phyloP scores from a whole-genome alignment of 2,329 filamentous ascomycete genomes.

The Aspergillus carbonarius region DNA sequence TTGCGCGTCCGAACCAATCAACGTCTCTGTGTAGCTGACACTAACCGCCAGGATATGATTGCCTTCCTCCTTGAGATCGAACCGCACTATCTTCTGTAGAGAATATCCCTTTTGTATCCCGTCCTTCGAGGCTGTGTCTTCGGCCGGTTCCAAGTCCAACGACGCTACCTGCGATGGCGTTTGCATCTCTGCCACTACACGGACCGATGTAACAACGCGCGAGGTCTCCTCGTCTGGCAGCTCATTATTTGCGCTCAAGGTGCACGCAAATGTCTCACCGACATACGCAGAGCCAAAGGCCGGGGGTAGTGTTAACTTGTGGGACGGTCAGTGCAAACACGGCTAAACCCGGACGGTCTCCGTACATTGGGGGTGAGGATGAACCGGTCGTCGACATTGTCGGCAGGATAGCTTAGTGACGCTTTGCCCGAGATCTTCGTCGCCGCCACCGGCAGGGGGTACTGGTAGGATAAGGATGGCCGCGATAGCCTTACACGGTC shows the following conservation, averaged over 20 bases:
- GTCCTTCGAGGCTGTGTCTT: conserved; percentile 48
- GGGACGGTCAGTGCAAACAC: conserved; percentile 13
- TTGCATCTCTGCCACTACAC: conserved; percentile 91
- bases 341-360: neutral
- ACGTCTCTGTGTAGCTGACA: conserved; percentile 88
- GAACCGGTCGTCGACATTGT: conserved; percentile 50
- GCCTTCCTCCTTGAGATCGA: conserved; percentile 90
- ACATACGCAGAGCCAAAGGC: conserved; percentile 95
- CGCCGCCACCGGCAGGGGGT: conserved; percentile 45
- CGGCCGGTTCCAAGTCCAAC: conserved; percentile 54
- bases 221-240: conserved; percentile 43
- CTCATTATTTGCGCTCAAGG: conserved; percentile 94
- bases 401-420: conserved; percentile 69
- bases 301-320: conserved; percentile 73
- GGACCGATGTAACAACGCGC: conserved; percentile 67
- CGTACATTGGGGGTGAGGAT: conserved; percentile 56
- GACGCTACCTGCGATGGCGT: conserved; percentile 73
- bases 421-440: conserved; percentile 59
- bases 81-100: conserved; percentile 76
- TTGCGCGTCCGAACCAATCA: conserved; percentile 46
- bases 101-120: conserved; percentile 56
- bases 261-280: conserved; percentile 91
- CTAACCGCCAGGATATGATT: conserved; percentile 92
- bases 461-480: conserved; percentile 52
- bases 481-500: conserved; percentile 67